phyloP scores from a whole-genome alignment of 345 rosid genomes.

The Salix exigua region DNA sequence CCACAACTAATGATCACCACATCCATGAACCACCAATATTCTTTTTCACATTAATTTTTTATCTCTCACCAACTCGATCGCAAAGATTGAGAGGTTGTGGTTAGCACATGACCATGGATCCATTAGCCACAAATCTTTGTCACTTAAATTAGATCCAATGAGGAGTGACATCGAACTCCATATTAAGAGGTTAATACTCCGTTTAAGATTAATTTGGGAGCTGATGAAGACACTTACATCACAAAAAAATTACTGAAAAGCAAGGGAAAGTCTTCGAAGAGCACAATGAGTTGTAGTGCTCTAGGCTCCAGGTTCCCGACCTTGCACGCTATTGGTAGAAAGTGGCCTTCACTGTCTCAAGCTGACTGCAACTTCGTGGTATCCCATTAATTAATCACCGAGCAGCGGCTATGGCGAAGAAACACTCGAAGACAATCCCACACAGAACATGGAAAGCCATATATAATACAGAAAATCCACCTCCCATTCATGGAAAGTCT shows the following conservation, averaged over 20 bases:
- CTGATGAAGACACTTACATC: neutral
- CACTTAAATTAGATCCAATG: neutral
- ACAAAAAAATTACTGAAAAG: neutral
- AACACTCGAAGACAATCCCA: no score
- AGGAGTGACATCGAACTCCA: constrained; percentile 25
- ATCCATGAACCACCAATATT: neutral
- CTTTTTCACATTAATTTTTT: neutral
- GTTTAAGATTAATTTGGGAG: neutral
- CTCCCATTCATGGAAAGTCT: no score
- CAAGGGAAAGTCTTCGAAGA: neutral
- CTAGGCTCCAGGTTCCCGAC: no score
- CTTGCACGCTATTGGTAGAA: neutral
- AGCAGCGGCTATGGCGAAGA: no score
- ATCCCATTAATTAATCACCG: neutral
- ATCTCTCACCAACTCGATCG: neutral
- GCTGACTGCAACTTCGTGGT: no score
- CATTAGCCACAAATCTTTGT: neutral
- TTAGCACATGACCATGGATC: neutral
- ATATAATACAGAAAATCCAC: no score
- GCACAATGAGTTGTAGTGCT: neutral
- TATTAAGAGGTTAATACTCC: constrained; percentile 17
- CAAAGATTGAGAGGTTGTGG: neutral
- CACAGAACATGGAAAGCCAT: neutral
- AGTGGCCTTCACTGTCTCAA: no score
- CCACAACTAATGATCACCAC: neutral